Conservation (phyloP, 169 alveolate species). For the Besnoitia besnoiti region DNA sequence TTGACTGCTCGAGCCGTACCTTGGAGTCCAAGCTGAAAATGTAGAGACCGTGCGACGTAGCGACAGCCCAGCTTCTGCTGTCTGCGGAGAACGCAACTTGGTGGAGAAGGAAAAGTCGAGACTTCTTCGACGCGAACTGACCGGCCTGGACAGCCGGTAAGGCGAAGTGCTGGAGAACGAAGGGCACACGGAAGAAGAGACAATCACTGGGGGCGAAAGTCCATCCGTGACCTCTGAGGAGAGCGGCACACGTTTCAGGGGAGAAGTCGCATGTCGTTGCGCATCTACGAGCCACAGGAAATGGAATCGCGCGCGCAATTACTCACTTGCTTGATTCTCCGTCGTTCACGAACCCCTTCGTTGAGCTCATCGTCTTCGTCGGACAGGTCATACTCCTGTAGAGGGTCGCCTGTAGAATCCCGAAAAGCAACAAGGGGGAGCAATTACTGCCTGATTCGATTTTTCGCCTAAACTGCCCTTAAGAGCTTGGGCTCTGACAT, state of each 20-base stretch:
- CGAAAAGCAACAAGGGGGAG: not conserved
- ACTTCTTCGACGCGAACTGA: constrained; percentile 48
- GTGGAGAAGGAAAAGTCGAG: constrained; percentile 65
- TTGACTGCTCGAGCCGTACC: constrained; percentile 37
- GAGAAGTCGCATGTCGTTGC: too few relatives aligned
- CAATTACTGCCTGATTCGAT: too few relatives aligned
- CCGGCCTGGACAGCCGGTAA: constrained; percentile 75
- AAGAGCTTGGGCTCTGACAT: too few relatives aligned
- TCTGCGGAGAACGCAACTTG: constrained; percentile 70
- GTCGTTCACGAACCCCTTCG: constrained; percentile 40
- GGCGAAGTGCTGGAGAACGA: constrained; percentile 59
- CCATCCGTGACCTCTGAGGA: too few relatives aligned
- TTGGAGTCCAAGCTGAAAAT: constrained; percentile 63
- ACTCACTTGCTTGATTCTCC: constrained; percentile 31
- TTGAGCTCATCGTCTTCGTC: constrained; percentile 33
- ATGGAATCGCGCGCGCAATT: too few relatives aligned
- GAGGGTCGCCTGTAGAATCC: constrained; percentile 6
- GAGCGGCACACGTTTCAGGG: too few relatives aligned
- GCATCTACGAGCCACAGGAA: too few relatives aligned
- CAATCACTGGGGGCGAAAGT: too few relatives aligned
- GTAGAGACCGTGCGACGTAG: constrained; percentile 77
- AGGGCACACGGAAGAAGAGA: not conserved
- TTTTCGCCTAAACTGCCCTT: too few relatives aligned
- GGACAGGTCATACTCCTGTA: constrained; percentile 55
- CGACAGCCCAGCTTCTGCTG: constrained; percentile 75